Evolutionary conservation across 352 stramenopile genomes (phyloP).

Genomic region (Sclerospora graminicola): DNA sequence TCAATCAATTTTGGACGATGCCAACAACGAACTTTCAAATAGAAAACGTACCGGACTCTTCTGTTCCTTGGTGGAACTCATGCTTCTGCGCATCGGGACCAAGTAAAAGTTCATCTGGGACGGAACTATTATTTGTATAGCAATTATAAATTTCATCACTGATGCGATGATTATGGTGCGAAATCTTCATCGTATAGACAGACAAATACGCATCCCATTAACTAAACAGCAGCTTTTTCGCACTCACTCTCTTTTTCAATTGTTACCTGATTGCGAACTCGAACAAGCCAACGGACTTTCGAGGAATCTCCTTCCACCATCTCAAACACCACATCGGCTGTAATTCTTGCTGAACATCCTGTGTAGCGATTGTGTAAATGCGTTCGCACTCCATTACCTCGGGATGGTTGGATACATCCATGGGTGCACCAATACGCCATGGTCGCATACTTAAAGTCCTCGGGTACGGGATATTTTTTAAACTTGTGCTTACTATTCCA

Average conservation of each 20-base stretch:
- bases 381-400: constrained; percentile 56
- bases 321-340: constrained; percentile 64
- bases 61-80: constrained; percentile 9
- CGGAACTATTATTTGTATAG: constrained; percentile 73
- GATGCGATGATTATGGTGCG: constrained; percentile 67
- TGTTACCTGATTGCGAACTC: constrained; percentile 67
- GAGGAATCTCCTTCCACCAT: constrained; percentile 24
- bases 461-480: constrained; percentile 58
- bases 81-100: constrained; percentile 17
- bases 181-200: constrained; percentile 27
- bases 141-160: constrained; percentile 70
- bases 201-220: background rate
- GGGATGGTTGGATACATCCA: constrained; percentile 66
- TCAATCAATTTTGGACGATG: no score
- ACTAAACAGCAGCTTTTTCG: background rate
- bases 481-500: constrained; percentile 73
- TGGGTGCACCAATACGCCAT: constrained; percentile 84
- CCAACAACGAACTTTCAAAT: background rate
- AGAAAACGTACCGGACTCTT: constrained; percentile 10
- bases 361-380: constrained; percentile 76
- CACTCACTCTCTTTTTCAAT: background rate
- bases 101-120: constrained; percentile 59
- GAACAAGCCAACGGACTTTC: constrained; percentile 51
- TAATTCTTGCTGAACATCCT: constrained; percentile 60
- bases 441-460: constrained; percentile 68